Evolutionary conservation across 768 basidiomycete species (phyloP).

Genomic region (Hypholoma fasciculare): DNA sequence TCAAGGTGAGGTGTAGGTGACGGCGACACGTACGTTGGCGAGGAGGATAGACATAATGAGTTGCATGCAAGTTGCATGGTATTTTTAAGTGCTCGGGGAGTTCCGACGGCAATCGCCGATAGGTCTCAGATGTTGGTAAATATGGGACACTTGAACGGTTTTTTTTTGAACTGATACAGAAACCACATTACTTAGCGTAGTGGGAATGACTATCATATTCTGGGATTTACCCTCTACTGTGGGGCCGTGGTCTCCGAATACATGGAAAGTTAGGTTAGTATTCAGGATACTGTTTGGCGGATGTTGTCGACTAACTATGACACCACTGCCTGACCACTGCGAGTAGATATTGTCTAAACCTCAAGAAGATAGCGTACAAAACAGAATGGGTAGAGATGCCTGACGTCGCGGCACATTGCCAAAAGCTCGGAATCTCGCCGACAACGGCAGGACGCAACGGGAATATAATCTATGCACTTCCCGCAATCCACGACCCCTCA

Average conservation of each 20-base stretch:
- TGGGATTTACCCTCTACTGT: constrained; percentile 6
- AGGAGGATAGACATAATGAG: too few species aligned
- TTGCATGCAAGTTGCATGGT: too few species aligned
- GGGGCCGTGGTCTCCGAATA: constrained; percentile 7
- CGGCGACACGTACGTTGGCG: too few species aligned
- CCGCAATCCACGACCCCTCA: constrained; percentile 47
- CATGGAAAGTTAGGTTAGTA: constrained; percentile 10
- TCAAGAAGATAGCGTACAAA: constrained; percentile 37
- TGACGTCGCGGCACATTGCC: constrained; percentile 38
- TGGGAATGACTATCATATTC: constrained; percentile 11
- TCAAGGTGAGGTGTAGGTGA: too few species aligned
- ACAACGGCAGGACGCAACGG: constrained; percentile 20
- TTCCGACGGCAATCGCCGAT: too few species aligned
- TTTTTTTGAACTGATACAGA: too few species aligned
- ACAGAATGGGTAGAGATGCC: constrained; percentile 52
- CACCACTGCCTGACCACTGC: too few species aligned
- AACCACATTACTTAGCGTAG: too few species aligned
- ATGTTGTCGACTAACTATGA: background rate
- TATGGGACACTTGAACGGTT: too few species aligned
- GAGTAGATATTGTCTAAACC: constrained; percentile 31
- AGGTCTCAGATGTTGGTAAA: too few species aligned
- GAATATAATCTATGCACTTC: constrained; percentile 42
- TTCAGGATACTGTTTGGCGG: background rate
- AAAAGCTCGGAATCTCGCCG: constrained; percentile 33
- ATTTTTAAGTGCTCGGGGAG: too few species aligned